These are phyloP conservation scores for Pedinophyceae sp. DNA, from an alignment of 139 green algal species.

Conservation along the genomic window DNA sequence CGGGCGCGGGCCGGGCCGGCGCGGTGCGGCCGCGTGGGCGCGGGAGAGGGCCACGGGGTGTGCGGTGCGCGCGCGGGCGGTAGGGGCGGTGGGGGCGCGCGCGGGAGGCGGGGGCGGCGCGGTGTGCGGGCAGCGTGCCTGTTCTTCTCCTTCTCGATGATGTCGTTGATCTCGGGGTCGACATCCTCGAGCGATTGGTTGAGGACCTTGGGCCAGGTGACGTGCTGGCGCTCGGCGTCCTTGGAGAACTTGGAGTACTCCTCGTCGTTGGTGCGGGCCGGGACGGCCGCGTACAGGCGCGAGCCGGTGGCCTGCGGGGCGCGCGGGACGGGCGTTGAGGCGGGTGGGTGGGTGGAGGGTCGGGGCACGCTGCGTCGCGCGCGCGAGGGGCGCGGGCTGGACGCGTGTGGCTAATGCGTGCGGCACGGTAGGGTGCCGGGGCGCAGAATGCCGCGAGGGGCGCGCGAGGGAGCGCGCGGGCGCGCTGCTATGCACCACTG, in stretches of 20 bases:
- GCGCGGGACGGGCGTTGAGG: no score
- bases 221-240: conserved; percentile 18
- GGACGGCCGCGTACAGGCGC: no score
- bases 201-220: conserved; percentile 8
- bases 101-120: neutral
- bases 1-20: no score
- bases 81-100: neutral
- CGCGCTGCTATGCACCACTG: no score
- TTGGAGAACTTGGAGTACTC: conserved; percentile 38
- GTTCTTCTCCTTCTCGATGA: neutral
- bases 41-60: neutral
- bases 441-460: no score
- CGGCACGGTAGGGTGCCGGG: no score
- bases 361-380: no score
- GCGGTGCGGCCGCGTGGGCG: neutral
- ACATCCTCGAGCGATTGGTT: neutral
- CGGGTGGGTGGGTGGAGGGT: no score
- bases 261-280: conserved; percentile 31
- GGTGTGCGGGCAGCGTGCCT: neutral
- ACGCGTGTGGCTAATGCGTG: no score
- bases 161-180: neutral
- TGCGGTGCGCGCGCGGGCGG: neutral
- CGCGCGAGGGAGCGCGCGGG: no score
- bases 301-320: no score
- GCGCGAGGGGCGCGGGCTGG: no score